A percentile compares a stretch with the other conserved stretches of the same genome.
Conservation (phyloP, 257 asterid species). For the Penstemon newberryi region DNA sequence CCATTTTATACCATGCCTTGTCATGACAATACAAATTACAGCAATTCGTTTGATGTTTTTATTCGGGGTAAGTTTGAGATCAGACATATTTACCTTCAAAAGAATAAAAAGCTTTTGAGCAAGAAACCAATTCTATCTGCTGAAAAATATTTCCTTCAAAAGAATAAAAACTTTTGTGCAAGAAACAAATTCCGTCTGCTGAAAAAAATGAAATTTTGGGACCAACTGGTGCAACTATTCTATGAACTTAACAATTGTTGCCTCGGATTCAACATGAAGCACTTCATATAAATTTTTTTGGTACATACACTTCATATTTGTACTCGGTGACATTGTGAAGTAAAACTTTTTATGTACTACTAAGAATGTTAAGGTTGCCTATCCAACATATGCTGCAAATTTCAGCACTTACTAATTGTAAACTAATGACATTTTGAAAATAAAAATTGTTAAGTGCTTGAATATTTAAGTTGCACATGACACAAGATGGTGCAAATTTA, state of each 20-base stretch:
- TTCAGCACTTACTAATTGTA: background rate
- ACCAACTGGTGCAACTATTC: no score
- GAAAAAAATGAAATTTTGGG: background rate
- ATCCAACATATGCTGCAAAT: no score
- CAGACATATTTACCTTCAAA: background rate
- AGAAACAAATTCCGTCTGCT: background rate
- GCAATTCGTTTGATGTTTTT: slow-evolving; percentile 90
- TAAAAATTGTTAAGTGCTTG: background rate
- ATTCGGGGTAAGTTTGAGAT: slow-evolving; percentile 60
- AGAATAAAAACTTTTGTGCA: background rate
- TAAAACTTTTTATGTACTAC: background rate
- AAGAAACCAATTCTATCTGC: background rate
- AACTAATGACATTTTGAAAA: background rate
- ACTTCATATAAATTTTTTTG: background rate
- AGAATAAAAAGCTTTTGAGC: background rate
- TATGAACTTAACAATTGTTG: background rate
- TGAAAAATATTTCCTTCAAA: background rate
- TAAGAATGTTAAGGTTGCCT: background rate
- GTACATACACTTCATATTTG: background rate
- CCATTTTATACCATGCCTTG: slow-evolving; percentile 97
- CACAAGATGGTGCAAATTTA: background rate
- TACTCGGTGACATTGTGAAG: background rate
- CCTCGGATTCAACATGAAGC: background rate
- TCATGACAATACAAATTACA: slow-evolving; percentile 55
- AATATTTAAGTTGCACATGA: background rate